Conservation (phyloP, 371 early-diverging fungal genomes). For the Chytridium lagenaria region DNA sequence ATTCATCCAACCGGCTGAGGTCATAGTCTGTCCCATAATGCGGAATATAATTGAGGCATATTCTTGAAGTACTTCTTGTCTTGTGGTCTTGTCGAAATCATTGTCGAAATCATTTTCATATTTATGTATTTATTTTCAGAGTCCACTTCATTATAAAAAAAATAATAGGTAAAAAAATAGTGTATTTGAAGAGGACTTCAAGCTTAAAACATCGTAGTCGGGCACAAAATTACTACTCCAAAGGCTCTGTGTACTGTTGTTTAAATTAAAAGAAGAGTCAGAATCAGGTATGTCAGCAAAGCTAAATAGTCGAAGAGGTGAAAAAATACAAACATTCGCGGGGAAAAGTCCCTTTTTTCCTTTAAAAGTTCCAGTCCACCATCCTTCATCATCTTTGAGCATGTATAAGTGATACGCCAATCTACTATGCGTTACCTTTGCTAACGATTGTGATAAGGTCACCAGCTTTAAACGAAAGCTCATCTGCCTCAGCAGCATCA, state of each 20-base stretch:
- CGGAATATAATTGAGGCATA: slow-evolving; percentile 1
- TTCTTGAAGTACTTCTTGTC: slow-evolving; percentile 16
- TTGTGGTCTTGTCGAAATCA: neutral
- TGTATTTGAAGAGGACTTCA: too few species aligned
- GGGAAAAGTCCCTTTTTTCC: slow-evolving; percentile 88
- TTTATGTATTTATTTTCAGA: too few species aligned
- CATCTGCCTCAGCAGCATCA: slow-evolving; percentile 32
- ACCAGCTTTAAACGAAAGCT: slow-evolving; percentile 55
- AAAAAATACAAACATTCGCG: slow-evolving; percentile 54
- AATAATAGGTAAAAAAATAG: too few species aligned
- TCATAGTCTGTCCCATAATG: slow-evolving; percentile 2
- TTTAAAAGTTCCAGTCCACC: slow-evolving; percentile 66
- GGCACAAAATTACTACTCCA: neutral
- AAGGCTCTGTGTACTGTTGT: slow-evolving; percentile 8
- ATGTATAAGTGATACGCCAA: neutral
- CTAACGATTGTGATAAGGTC: slow-evolving; percentile 53
- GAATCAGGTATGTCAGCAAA: neutral
- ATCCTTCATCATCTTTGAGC: slow-evolving; percentile 49
- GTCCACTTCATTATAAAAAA: too few species aligned
- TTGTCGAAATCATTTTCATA: neutral
- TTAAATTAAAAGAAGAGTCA: neutral
- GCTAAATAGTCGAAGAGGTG: neutral
- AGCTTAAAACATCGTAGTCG: too few species aligned
- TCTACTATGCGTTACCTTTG: slow-evolving; percentile 50
- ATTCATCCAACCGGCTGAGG: neutral